These are phyloP conservation scores for Linderniella brevidens DNA, from an alignment of 257 asterid genomes.

Conservation along the genomic window DNA sequence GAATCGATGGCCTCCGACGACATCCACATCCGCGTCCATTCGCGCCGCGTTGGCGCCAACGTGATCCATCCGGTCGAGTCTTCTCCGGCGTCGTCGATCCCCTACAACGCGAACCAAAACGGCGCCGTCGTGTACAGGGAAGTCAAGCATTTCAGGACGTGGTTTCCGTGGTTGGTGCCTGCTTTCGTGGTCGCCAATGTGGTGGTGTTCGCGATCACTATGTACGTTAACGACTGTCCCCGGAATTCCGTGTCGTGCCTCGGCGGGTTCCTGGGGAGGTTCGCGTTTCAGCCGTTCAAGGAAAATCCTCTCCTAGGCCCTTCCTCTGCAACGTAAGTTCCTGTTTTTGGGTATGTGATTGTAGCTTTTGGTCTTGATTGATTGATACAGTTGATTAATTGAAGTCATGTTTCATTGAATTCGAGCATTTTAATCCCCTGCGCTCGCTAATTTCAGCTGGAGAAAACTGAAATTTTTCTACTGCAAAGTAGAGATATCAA, in stretches of 20 bases:
- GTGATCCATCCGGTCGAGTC: no score
- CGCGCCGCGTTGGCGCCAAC: no score
- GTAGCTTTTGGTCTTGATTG: no score
- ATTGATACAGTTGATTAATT: no score
- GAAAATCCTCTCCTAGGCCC: slow-evolving; percentile 91
- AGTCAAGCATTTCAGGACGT: slow-evolving; percentile 45
- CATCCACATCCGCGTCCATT: no score
- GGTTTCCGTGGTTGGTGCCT: slow-evolving; percentile 68
- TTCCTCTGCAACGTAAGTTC: slow-evolving; percentile 58
- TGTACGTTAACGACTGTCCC: slow-evolving; percentile 68
- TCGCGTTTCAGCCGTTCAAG: slow-evolving; percentile 73
- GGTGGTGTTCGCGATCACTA: slow-evolving; percentile 48
- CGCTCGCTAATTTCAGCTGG: no score
- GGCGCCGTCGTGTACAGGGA: slow-evolving; percentile 18
- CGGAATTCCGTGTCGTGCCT: slow-evolving; percentile 40
- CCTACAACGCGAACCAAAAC: background rate
- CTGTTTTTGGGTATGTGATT: background rate
- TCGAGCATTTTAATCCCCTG: no score
- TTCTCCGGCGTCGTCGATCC: slow-evolving; percentile 4
- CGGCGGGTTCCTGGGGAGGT: slow-evolving; percentile 53
- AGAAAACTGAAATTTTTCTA: no score
- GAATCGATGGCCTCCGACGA: no score
- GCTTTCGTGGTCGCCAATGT: slow-evolving; percentile 39
- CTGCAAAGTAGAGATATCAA: no score
- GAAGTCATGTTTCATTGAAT: no score